phyloP scores from a whole-genome alignment of 805 yeast genomes.

The Wickerhamiella occidentalis region DNA sequence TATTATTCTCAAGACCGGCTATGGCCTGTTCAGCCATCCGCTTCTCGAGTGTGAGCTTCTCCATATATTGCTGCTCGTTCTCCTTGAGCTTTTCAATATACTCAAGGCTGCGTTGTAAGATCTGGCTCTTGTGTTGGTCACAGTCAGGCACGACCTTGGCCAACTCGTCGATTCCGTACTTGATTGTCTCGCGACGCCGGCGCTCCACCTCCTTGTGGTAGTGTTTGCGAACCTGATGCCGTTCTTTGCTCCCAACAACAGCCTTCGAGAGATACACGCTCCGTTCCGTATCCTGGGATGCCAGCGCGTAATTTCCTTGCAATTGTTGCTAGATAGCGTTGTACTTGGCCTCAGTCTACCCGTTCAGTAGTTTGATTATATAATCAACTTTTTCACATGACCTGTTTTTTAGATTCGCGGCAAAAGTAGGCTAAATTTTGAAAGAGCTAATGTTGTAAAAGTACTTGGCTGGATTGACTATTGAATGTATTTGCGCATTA shows the following conservation, averaged over 20 bases:
- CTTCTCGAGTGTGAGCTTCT: conserved; percentile 92
- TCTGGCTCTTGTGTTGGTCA: conserved; percentile 67
- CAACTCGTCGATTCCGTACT: conserved; percentile 26
- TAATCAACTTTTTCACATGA: too few relatives aligned
- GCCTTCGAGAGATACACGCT: conserved; percentile 34
- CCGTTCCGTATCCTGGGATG: background rate
- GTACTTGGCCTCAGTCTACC: conserved; percentile 10
- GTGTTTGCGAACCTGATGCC: conserved; percentile 72
- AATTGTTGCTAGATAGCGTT: conserved; percentile 12
- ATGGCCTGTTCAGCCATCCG: conserved; percentile 84
- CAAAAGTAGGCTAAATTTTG: too few relatives aligned
- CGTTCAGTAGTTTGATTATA: conserved; percentile 11
- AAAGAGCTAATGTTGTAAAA: too few relatives aligned
- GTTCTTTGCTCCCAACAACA: conserved; percentile 63
- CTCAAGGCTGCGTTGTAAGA: conserved; percentile 77
- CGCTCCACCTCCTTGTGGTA: conserved; percentile 51
- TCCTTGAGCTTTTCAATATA: conserved; percentile 82
- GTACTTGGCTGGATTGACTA: too few relatives aligned
- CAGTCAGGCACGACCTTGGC: conserved; percentile 37
- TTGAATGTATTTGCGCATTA: too few relatives aligned
- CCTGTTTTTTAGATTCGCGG: too few relatives aligned
- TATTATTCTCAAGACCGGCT: conserved; percentile 68
- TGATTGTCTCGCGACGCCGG: conserved; percentile 28
- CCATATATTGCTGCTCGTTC: conserved; percentile 77
- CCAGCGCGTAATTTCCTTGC: conserved; percentile 3